These are phyloP conservation scores for Passalora sequoiae DNA, from an alignment of 2,329 filamentous ascomycete species.

Conservation along the genomic window DNA sequence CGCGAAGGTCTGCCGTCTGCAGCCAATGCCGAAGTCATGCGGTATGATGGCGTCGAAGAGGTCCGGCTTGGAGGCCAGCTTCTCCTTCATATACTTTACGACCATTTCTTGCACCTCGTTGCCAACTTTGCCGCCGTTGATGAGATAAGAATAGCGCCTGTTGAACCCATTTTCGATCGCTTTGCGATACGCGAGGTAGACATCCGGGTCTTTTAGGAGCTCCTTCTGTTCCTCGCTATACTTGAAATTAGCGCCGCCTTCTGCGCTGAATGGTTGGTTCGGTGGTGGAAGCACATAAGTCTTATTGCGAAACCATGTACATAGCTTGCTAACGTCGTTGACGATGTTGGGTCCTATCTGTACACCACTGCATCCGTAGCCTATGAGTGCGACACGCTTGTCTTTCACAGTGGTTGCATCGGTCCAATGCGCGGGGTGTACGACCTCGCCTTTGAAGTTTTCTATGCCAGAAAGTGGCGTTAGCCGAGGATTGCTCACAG, in stretches of 20 bases:
- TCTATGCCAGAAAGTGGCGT: conserved; percentile 11
- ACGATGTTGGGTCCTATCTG: conserved; percentile 22
- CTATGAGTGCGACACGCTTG: conserved; percentile 13
- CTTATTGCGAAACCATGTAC: conserved; percentile 23
- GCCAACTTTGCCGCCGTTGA: conserved; percentile 20
- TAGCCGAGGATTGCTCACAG: conserved; percentile 16
- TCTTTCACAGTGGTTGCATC: conserved; percentile 8
- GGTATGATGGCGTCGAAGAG: conserved; percentile 19
- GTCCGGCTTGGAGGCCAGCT: conserved; percentile 17
- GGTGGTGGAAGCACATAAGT: conserved; percentile 21
- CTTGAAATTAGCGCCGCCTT: conserved; percentile 23
- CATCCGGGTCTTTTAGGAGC: conserved; percentile 19
- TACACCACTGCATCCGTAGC: conserved; percentile 21
- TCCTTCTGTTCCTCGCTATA: conserved; percentile 52
- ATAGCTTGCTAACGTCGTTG: conserved; percentile 17
- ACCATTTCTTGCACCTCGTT: conserved; percentile 16
- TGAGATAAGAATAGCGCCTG: conserved; percentile 17
- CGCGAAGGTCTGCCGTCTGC: conserved; percentile 19
- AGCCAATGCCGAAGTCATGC: conserved; percentile 20
- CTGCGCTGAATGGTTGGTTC: conserved; percentile 17
- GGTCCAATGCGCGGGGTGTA: conserved; percentile 14
- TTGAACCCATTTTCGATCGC: conserved; percentile 19
- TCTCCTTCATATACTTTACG: conserved; percentile 20
- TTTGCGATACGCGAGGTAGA: conserved; percentile 23
- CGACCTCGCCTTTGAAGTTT: conserved; percentile 12